Base-by-base conservation (phyloP, 192 early-diverging fungal genomes). In the Oehlia diaphana region DNA sequence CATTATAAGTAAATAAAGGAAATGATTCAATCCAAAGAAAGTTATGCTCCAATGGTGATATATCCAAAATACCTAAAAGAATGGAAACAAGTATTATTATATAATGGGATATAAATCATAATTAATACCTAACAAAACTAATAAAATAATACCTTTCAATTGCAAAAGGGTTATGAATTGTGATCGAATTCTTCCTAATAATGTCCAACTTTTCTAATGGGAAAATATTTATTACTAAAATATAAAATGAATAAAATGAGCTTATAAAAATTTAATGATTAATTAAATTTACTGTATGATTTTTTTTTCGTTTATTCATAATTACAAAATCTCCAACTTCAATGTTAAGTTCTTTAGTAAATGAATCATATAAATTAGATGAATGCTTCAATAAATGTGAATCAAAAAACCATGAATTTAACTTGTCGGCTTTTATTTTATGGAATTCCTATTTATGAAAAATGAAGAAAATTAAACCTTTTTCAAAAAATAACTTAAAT, bases 11-110 rank as follows among this genome's bases (percentile, higher is more conserved):
- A 78, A 97, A 97, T 26, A 97, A 84, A 9, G 96, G 96, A 77
- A 97, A 97, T 28, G 92, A 91, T 72, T 95, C 93, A 10, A 97
- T 82, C 96, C 96, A 97, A 63, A 95, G 72, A 78, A 97, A 96
- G 62, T 92, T 88, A 82, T 87, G 89, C 26, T 80, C 76, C 28
- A 84, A 72, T 4, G 80, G 76, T 12, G 86, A 83, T 47, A 93
- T 87, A 10, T 79, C 63, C 31, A 93, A 71, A 62, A 80, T 19
- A 4, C 89, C 90, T 88, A 84, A n/a, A n/a, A 26, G 10, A 72
- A 76, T 69, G 31, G 31, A 31, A 31, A 31, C 31, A 31, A 31
- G 0, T 61, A 2, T 28, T 23, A 37, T 4, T 28, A 21, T n/a
- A 62, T 78, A 47, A 31, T 1, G 31, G 31, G 31, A 31, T 31